Evolutionary conservation across 148 eudicot species (phyloP).

Genomic region (Chenopodium berlandieri): DNA sequence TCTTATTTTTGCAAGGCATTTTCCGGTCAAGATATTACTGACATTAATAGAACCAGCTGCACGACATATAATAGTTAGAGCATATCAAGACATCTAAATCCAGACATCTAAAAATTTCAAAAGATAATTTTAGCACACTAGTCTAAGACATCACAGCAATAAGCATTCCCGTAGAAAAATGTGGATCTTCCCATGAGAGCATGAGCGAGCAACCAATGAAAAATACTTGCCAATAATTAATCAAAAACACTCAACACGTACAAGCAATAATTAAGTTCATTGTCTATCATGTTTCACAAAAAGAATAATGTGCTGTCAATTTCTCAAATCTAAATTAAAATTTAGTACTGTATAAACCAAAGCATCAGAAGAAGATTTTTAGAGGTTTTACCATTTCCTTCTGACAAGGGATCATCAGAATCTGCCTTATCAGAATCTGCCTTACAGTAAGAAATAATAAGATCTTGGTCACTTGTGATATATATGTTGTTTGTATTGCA

Average conservation of each 20-base stretch:
- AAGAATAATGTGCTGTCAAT: background rate
- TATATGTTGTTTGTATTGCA: conserved; percentile 98
- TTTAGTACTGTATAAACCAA: background rate
- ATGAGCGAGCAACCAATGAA: background rate
- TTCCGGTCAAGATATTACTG: conserved; percentile 92
- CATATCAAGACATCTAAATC: background rate
- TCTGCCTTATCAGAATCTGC: conserved; percentile 92
- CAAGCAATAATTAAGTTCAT: background rate
- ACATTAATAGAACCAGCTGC: conserved; percentile 91
- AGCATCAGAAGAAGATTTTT: background rate
- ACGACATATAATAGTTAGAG: conserved; percentile 19
- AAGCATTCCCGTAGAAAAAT: background rate
- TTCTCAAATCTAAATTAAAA: background rate
- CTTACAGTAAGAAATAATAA: conserved; percentile 94
- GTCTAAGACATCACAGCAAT: background rate
- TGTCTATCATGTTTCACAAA: background rate
- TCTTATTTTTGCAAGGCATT: conserved; percentile 89
- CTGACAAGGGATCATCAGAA: conserved; percentile 63
- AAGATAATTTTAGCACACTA: background rate
- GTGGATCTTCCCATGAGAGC: background rate
- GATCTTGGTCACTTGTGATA: conserved; percentile 96
- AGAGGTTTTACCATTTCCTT: conserved; percentile 60
- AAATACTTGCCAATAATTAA: background rate
- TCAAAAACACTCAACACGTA: background rate
- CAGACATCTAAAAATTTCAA: no score